These are phyloP conservation scores for Tieghemiomyces parasiticus DNA, from an alignment of 192 early-diverging fungal species.

Conservation along the genomic window DNA sequence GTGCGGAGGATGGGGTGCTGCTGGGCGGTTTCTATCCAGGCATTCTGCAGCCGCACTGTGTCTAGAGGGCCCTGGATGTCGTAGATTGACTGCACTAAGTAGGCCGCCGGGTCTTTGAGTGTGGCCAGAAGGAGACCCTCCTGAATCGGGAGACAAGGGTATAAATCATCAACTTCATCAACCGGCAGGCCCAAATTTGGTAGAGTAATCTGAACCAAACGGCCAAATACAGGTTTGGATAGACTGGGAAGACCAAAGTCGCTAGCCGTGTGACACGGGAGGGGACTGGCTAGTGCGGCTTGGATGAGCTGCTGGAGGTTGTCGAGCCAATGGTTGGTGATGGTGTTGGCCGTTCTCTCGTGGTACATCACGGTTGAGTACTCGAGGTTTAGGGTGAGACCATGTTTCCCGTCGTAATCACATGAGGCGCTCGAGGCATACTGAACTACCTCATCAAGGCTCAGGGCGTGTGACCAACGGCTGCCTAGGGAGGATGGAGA, in stretches of 20 bases:
- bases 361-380: background rate
- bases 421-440: no score
- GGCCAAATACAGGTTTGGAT: background rate
- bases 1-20: conserved; percentile 2
- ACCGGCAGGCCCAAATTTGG: background rate
- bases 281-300: background rate
- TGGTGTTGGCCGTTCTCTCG: background rate
- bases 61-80: background rate
- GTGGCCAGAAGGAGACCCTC: background rate
- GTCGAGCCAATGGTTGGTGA: background rate
- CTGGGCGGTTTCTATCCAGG: background rate
- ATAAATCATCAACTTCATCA: background rate
- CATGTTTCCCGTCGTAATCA: background rate
- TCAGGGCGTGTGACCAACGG: no score
- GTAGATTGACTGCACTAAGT: background rate
- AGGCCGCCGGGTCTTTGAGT: background rate
- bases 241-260: background rate
- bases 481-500: no score
- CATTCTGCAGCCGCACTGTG: background rate
- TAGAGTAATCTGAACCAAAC: background rate
- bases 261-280: background rate
- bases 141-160: background rate
- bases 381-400: background rate
- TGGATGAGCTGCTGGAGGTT: background rate
- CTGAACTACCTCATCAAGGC: no score